phyloP scores from a whole-genome alignment of 2,329 filamentous ascomycete genomes.

The Fusarium nisikadoi region DNA sequence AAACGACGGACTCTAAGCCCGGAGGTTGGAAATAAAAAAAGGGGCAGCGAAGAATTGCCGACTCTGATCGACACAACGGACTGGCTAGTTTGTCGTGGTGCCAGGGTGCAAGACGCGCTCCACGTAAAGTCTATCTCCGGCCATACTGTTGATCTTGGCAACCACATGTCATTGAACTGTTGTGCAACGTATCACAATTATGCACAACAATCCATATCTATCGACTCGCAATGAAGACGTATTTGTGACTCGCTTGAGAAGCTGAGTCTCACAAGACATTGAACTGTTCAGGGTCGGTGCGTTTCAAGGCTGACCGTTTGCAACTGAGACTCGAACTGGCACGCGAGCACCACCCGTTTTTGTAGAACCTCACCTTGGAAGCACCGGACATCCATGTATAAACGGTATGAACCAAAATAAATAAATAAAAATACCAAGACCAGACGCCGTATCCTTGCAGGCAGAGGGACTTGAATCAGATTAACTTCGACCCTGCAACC shows the following conservation, averaged over 20 bases:
- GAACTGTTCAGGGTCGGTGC: not conserved
- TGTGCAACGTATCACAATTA: slow-evolving; percentile 18
- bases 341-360: slow-evolving; percentile 35
- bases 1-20: not conserved
- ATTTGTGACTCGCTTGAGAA: not conserved
- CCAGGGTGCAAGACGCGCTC: slow-evolving; percentile 4
- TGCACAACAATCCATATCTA: slow-evolving; percentile 1
- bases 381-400: not conserved
- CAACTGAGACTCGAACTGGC: slow-evolving; percentile 3
- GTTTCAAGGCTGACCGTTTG: not conserved
- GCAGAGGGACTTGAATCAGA: slow-evolving; percentile 13
- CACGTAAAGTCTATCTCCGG: slow-evolving; percentile 32
- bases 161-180: slow-evolving; percentile 20
- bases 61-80: slow-evolving; percentile 37
- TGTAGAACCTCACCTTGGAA: not conserved
- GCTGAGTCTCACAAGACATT: not conserved
- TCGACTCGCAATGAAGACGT: not conserved
- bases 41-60: slow-evolving; percentile 32
- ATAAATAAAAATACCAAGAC: not conserved
- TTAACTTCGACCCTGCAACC: slow-evolving; percentile 22
- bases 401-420: not conserved
- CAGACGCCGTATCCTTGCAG: slow-evolving; percentile 19
- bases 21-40: slow-evolving; percentile 23
- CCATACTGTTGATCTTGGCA: slow-evolving; percentile 26
- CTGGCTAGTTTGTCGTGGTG: slow-evolving; percentile 25